Conservation (phyloP, 2,329 filamentous ascomycete genomes). For the Clonostachys rhizophaga region DNA sequence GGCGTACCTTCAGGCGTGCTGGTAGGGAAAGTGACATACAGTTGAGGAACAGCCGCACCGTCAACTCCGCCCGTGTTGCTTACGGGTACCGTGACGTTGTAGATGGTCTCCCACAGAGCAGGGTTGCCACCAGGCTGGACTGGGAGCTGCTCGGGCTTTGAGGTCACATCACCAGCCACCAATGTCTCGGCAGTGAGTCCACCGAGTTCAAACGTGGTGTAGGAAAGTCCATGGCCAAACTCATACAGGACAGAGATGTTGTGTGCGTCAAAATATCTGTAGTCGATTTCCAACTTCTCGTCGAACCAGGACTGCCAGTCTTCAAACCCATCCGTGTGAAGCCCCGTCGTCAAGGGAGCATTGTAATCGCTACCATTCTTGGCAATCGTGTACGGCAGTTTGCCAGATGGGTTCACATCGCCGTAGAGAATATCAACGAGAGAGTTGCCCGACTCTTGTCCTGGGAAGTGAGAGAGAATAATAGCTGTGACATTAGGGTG, state of each 20-base stretch:
- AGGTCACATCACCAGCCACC: conserved; percentile 14
- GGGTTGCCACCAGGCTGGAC: conserved; percentile 48
- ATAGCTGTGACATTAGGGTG: conserved; percentile 63
- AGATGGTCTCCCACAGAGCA: conserved; percentile 47
- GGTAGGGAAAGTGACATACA: conserved; percentile 44
- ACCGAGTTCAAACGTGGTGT: conserved; percentile 56
- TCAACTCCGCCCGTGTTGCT: conserved; percentile 43
- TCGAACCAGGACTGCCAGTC: conserved; percentile 46
- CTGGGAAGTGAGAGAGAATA: conserved; percentile 64
- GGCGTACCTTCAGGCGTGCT: conserved; percentile 36
- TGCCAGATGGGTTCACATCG: conserved; percentile 62
- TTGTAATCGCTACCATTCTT: conserved; percentile 42
- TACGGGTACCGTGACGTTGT: conserved; percentile 38
- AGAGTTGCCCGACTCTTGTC: conserved; percentile 66
- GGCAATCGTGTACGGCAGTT: conserved; percentile 71
- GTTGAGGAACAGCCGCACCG: conserved; percentile 47
- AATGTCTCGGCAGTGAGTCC: conserved; percentile 11
- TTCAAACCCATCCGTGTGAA: conserved; percentile 27
- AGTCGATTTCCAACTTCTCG: conserved; percentile 64
- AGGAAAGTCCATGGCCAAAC: conserved; percentile 66
- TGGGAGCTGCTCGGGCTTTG: conserved; percentile 15
- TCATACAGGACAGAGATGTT: conserved; percentile 58
- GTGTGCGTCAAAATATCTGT: conserved; percentile 58
- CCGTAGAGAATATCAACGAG: conserved; percentile 65
- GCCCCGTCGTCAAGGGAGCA: conserved; percentile 26